Percentiles rank a stretch among this genome's conserved stretches.
phyloP scores from a whole-genome alignment of 768 basidiomycete genomes.

The Leucogyrophana mollusca region DNA sequence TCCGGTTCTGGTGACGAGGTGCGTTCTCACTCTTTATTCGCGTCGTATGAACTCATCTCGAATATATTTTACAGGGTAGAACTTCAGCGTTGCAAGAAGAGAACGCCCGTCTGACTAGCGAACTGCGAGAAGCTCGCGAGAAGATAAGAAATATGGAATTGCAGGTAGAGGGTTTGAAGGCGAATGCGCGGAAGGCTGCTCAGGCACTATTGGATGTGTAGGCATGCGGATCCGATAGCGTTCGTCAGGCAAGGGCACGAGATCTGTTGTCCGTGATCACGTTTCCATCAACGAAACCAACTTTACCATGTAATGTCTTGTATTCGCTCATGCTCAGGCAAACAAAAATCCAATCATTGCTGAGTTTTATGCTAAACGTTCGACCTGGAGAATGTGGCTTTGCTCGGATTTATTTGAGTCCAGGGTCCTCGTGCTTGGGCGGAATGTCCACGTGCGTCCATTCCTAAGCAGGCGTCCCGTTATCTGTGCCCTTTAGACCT shows the following conservation, averaged over 20 bases:
- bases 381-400: too few relatives aligned
- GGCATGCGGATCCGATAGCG: not conserved
- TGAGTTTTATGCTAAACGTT: not conserved
- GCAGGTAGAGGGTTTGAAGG: constrained; percentile 72
- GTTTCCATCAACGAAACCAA: too few relatives aligned
- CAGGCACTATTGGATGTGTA: constrained; percentile 47
- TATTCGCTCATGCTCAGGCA: too few relatives aligned
- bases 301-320: too few relatives aligned
- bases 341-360: too few relatives aligned
- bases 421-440: too few relatives aligned
- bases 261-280: too few relatives aligned
- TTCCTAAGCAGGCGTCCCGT: too few relatives aligned
- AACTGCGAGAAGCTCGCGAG: constrained; percentile 77
- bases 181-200: constrained; percentile 76
- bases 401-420: too few relatives aligned
- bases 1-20: constrained; percentile 27
- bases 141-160: constrained; percentile 83
- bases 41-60: not conserved
- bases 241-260: too few relatives aligned
- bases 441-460: too few relatives aligned
- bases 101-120: constrained; percentile 57
- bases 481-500: too few relatives aligned
- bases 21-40: constrained; percentile 15
- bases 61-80: constrained; percentile 10
- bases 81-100: constrained; percentile 44